Evolutionary conservation across 352 stramenopile species (phyloP).

Genomic region (Nannochloropsis limnetica): DNA sequence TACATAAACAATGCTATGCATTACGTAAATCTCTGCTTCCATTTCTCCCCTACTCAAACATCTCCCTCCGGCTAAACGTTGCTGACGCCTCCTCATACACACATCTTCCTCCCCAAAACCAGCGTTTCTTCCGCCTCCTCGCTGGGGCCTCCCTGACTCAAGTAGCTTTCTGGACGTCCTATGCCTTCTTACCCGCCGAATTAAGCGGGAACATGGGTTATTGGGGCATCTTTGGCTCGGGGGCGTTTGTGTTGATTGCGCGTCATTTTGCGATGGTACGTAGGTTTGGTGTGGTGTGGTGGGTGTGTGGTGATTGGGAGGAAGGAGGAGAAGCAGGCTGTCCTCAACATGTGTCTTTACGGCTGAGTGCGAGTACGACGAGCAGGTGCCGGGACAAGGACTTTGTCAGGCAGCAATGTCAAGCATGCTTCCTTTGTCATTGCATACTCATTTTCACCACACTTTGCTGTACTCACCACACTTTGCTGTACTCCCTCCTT

Average conservation of each 20-base stretch:
- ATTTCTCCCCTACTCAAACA: neutral
- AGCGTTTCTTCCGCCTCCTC: slow-evolving; percentile 21
- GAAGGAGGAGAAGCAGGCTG: neutral
- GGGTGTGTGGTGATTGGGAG: neutral
- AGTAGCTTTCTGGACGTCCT: slow-evolving; percentile 16
- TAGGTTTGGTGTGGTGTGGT: neutral
- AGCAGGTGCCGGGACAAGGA: no score
- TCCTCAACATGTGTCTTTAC: neutral
- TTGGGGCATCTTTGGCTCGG: slow-evolving; percentile 6
- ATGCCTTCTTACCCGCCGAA: neutral
- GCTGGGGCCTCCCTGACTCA: neutral
- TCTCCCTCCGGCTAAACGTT: no score
- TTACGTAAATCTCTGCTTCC: no score
- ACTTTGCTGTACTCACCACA: no score
- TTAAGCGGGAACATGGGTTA: neutral
- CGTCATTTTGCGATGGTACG: slow-evolving; percentile 31
- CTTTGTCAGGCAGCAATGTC: neutral
- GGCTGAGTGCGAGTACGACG: no score
- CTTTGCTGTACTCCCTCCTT: neutral
- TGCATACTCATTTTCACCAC: neutral
- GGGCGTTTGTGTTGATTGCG: slow-evolving; percentile 9
- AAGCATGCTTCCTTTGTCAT: neutral
- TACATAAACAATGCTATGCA: no score
- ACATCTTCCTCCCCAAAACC: neutral
- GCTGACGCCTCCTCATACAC: neutral